Base-by-base conservation (phyloP, 1,139 yeast genomes). In the Candida anutae region DNA sequence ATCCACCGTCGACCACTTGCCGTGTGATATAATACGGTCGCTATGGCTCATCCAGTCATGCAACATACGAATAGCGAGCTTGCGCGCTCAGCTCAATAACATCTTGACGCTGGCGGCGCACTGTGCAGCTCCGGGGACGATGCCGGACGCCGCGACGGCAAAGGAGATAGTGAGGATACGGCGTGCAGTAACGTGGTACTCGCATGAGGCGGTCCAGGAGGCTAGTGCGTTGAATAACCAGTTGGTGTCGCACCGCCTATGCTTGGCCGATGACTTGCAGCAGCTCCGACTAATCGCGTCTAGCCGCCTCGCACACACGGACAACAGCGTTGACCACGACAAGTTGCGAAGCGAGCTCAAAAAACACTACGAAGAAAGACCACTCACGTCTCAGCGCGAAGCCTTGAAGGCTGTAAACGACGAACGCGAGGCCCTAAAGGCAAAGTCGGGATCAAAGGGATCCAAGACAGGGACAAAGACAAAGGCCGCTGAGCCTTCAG, bases 1-100 rank as follows among this genome's bases (percentile, higher is more conserved):
- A 20, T 56, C 69, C 14, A 62, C 69, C 3, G 51, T 64, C 5
- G 72, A 65, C 37, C 72, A 65, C 37, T 46, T 65, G 20, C 71
- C 72, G 14, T 58, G 69, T 35, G 72, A 65, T 36, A 47, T 65
- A 2, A 52, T 64, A 17, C 58, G 72, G 26, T 61, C 69, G 3
- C 41, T 64, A 10, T 65, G 72, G 72, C 40, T 64, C n/a, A 47
- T 64, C 3, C 72, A 65, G 33, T 45, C 59, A 13, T 50, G 64
- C 28, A 65, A 64, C 32, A 39, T 62, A 16, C 37, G 44, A 10
- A 44, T 57, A 3, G 50, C 47, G 12, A 48, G 51, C 25, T 42
- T 38, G 13, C 25, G 27, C n/a, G 21, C 13, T 5, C 31, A 34
- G 6, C 30, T 42, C 16, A 24, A 39, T 23, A 28, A 23, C 12